A percentile compares a stretch with the other conserved stretches of the same genome.
phyloP scores from a whole-genome alignment of 2,329 filamentous ascomycete genomes.

The Phialocephala sp. region DNA sequence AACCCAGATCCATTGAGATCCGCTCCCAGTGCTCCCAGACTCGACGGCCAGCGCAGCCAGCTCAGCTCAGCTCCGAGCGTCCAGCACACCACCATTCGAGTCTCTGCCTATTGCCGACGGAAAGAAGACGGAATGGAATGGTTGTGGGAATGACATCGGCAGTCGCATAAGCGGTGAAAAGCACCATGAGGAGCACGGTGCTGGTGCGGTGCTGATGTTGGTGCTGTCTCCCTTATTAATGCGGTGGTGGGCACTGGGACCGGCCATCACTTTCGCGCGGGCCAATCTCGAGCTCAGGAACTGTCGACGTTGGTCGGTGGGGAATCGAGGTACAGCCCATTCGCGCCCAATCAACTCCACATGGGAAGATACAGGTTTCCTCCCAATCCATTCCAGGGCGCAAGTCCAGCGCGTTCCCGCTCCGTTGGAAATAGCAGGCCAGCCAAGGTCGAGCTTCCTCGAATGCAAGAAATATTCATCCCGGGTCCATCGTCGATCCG shows the following conservation, averaged over 20 bases:
- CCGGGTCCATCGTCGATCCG: conserved; percentile 4
- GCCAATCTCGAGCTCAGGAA: conserved; percentile 27
- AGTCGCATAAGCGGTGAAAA: conserved; percentile 22
- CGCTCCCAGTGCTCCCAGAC: no score
- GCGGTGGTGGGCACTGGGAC: conserved; percentile 18
- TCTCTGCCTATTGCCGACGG: not conserved
- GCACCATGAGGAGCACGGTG: not conserved
- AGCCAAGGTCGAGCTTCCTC: not conserved
- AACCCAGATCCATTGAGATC: not conserved
- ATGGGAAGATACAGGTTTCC: not conserved
- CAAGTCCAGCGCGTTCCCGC: not conserved
- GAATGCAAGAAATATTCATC: conserved; percentile 6
- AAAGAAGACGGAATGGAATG: not conserved
- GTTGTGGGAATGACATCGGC: conserved; percentile 9
- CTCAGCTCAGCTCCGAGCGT: not conserved
- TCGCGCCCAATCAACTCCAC: conserved; percentile 27
- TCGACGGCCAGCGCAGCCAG: not conserved
- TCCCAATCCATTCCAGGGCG: conserved; percentile 8
- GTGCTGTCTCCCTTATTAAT: conserved; percentile 19
- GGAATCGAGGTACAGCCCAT: conserved; percentile 22
- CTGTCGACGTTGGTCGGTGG: conserved; percentile 21
- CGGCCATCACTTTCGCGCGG: not conserved
- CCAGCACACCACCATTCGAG: not conserved
- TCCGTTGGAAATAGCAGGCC: not conserved
- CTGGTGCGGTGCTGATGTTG: conserved; percentile 12